Evolutionary conservation across 2,329 filamentous ascomycete species (phyloP).

Genomic region (Hymenoscyphus linearis): DNA sequence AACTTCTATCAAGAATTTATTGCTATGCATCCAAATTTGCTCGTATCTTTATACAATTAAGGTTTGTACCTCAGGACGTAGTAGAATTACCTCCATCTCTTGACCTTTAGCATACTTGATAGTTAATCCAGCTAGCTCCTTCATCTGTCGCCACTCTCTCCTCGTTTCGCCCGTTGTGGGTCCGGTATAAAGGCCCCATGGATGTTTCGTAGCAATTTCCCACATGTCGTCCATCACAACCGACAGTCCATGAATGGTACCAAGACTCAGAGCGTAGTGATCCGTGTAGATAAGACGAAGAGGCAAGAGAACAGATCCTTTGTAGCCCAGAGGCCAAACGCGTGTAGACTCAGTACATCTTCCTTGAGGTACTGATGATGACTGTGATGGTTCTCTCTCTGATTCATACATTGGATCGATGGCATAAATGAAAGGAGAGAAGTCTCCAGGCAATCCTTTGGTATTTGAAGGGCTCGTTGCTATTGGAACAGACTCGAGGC

Average conservation of each 20-base stretch:
- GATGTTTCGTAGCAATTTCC: conserved; percentile 15
- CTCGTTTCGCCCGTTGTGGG: conserved; percentile 19
- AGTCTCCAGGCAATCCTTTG: neutral
- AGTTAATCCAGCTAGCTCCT: neutral
- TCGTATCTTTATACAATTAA: neutral
- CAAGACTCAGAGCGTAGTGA: conserved; percentile 11
- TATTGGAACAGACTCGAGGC: conserved; percentile 6
- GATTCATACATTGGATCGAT: neutral
- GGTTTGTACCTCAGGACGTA: neutral
- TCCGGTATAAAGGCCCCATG: conserved; percentile 22
- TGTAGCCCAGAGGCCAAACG: conserved; percentile 7
- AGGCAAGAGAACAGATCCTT: conserved; percentile 16
- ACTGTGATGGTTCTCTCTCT: neutral
- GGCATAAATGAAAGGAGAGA: conserved; percentile 3
- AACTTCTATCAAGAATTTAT: neutral
- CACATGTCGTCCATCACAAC: conserved; percentile 12
- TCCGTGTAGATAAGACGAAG: conserved; percentile 20
- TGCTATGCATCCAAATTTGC: neutral
- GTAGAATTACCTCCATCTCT: neutral
- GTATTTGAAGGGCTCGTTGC: neutral
- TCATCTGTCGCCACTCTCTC: conserved; percentile 19
- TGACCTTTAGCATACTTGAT: neutral
- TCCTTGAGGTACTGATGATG: neutral
- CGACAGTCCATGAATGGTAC: neutral
- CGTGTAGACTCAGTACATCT: neutral